These are phyloP conservation scores for Nicotiana tomentosiformis DNA, from an alignment of 257 asterid species.

Conservation along the genomic window DNA sequence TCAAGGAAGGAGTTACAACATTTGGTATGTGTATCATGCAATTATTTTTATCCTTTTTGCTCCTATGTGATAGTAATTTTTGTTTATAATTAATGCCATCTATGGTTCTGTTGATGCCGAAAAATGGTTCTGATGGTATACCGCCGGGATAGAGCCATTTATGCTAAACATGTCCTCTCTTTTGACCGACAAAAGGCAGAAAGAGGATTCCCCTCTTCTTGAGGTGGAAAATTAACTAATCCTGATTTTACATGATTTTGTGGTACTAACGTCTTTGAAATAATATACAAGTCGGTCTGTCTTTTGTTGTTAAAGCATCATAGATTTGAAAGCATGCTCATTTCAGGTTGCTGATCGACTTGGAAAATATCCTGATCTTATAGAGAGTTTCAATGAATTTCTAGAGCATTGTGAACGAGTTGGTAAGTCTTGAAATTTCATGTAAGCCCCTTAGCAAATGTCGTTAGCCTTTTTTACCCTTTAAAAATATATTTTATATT, in stretches of 20 bases:
- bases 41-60: background rate
- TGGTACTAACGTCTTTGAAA: background rate
- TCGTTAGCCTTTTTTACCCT: no score
- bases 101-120: no score
- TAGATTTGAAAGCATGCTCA: background rate
- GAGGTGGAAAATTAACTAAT: background rate
- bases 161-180: background rate
- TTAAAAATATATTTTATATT: no score
- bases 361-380: conserved; percentile 81
- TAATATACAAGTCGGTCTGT: background rate
- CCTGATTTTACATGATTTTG: background rate
- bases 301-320: background rate
- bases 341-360: conserved; percentile 70
- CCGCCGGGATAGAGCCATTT: no score
- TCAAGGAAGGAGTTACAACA: conserved; percentile 74
- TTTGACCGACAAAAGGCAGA: background rate
- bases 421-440: conserved; percentile 41
- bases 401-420: conserved; percentile 76
- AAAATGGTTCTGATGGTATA: no score
- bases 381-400: conserved; percentile 81
- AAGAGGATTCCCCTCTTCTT: no score
- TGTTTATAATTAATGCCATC: background rate
- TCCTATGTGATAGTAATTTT: background rate
- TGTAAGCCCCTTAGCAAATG: background rate
- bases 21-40: conserved; percentile 48